Conservation (phyloP, 768 basidiomycete genomes). For the Suillus hirtellus region DNA sequence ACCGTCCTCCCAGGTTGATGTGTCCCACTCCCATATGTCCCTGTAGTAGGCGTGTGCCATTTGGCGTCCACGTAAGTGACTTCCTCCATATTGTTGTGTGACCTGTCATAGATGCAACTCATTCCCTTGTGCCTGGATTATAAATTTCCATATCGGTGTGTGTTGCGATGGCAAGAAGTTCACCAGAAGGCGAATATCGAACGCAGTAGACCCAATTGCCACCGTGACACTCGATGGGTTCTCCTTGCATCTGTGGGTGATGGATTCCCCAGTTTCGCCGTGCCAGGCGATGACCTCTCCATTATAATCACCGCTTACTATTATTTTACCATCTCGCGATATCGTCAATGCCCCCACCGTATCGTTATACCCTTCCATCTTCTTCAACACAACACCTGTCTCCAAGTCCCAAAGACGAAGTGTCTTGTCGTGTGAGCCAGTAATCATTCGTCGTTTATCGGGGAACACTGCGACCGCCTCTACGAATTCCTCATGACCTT, state of each 20-base stretch:
- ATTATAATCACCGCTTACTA: background rate
- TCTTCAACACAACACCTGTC: background rate
- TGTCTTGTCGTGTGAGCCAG: background rate
- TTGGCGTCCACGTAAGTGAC: too few species aligned
- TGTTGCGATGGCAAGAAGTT: background rate
- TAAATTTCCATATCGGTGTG: background rate
- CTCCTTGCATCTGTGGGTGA: background rate
- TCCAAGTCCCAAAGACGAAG: background rate
- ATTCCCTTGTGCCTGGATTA: background rate
- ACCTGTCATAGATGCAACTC: background rate
- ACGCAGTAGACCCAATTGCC: background rate
- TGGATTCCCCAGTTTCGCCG: too few species aligned
- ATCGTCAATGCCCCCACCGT: background rate
- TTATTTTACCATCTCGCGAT: background rate
- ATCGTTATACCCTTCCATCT: background rate
- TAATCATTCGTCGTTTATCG: background rate
- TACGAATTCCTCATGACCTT: too few species aligned
- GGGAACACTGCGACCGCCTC: too few species aligned
- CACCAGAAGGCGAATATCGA: background rate
- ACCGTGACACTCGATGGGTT: background rate
- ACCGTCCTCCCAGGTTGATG: too few species aligned
- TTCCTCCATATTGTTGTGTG: too few species aligned
- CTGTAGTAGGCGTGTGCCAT: too few species aligned
- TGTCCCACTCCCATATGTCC: too few species aligned
- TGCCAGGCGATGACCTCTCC: too few species aligned